Evolutionary conservation across 1,284 basidiomycete genomes (phyloP).

Genomic region (Irpex sp.): DNA sequence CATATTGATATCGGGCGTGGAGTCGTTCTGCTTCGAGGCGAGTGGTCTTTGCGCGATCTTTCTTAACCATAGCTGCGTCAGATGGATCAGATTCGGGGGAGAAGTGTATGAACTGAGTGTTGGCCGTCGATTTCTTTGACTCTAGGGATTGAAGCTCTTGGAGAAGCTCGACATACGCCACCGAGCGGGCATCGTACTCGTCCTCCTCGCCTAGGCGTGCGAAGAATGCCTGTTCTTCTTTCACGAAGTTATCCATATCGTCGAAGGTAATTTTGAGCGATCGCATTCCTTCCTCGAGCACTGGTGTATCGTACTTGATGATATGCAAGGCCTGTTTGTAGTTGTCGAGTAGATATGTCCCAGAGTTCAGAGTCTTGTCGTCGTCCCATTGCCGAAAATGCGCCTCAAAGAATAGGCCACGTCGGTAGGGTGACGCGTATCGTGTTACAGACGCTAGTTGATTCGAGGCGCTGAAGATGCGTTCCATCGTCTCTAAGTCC

Average conservation of each 20-base stretch:
- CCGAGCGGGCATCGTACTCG: neutral
- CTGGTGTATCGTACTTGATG: no score
- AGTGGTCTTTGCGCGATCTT: no score
- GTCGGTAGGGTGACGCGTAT: constrained; percentile 22
- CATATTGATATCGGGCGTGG: no score
- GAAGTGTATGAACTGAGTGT: no score
- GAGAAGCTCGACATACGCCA: constrained; percentile 12
- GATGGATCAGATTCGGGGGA: no score
- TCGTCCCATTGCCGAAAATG: constrained; percentile 23
- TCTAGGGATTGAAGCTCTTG: neutral
- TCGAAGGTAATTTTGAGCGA: constrained; percentile 2
- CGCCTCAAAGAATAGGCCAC: constrained; percentile 17
- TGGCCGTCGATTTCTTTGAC: no score
- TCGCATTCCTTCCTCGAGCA: no score
- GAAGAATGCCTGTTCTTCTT: constrained; percentile 5
- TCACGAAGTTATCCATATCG: constrained; percentile 13
- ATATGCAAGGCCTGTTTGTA: constrained; percentile 7
- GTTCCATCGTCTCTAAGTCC: constrained; percentile 26
- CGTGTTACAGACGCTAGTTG: constrained; percentile 17
- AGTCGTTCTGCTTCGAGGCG: no score
- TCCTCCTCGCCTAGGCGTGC: constrained; percentile 1
- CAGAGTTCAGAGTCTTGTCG: constrained; percentile 21
- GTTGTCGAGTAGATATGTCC: constrained; percentile 16
- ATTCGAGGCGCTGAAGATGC: constrained; percentile 18
- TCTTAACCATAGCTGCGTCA: no score